Evolutionary conservation across 768 basidiomycete genomes (phyloP).

Genomic region (Aureoboletus auriporus): DNA sequence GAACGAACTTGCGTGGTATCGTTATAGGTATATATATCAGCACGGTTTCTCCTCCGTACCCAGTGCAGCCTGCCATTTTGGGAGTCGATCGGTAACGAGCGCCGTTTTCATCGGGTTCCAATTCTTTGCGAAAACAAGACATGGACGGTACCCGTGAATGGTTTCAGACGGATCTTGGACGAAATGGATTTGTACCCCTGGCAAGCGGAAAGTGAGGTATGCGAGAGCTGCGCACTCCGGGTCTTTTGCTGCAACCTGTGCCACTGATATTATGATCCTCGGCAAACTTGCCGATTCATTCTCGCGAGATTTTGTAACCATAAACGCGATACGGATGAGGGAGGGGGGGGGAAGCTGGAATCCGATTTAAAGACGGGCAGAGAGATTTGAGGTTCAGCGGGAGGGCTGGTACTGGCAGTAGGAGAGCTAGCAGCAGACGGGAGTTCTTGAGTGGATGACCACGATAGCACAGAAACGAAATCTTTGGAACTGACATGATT

Average conservation of each 20-base stretch:
- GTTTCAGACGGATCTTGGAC: not conserved
- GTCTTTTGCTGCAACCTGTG: no score
- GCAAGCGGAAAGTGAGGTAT: not conserved
- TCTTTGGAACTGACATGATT: no score
- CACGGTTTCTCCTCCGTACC: not conserved
- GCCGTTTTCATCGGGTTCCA: not conserved
- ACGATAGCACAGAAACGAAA: no score
- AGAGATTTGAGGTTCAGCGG: no score
- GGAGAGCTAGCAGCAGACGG: no score
- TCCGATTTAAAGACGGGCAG: no score
- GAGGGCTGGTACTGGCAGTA: no score
- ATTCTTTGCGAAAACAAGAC: not conserved
- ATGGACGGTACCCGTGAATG: not conserved
- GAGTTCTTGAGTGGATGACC: no score
- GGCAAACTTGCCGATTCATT: not conserved
- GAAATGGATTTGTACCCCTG: not conserved
- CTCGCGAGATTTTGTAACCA: not conserved
- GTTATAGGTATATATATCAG: not conserved
- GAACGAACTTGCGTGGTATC: no score
- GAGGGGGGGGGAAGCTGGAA: not conserved
- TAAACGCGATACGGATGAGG: not conserved
- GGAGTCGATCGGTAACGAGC: not conserved
- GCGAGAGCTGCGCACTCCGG: not conserved
- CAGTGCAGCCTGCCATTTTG: not conserved
- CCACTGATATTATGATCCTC: not conserved